Base-by-base conservation (phyloP, 306 rosid genomes). In the Trichosanthes truncata region DNA sequence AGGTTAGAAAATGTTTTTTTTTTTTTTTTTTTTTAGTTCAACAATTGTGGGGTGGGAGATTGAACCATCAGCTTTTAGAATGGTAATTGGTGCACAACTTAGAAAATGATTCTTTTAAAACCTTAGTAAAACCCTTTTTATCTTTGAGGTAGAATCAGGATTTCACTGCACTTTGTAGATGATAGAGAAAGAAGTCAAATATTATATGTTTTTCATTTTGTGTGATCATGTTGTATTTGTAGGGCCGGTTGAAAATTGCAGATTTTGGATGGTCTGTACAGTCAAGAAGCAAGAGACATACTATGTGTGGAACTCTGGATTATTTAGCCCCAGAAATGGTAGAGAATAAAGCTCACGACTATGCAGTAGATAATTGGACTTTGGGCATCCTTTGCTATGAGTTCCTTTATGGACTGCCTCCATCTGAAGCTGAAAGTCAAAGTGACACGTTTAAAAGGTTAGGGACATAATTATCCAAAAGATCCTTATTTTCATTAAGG, bases 201-300 rank as follows among this genome's bases (percentile, higher is more conserved):
- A 21, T 41, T 3, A 29, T 36, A 13, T 79, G 12, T 11, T 49
- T 72, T 73, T 62, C 1, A 10, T 9, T 21, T 1, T 40, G 57
- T 73, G 33, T 45, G 45, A 45, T 26, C 23, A 78, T 72, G 13
- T 80, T 81, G 38, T 41, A 36, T 80, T 48, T 78, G 77, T 83
- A 94, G 96, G 97, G 98, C 80, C 91, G 91, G 63, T 85, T 93
- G 85, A 93, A 93, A 80, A 93, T 91, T 79, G 97, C 94, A 35
- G 98, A 93, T 77, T 93, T 93, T 85, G 97, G 98, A 79, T 93
- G 98, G 98, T 89, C 97, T 46, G 98, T 91, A 29, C 94, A 94
- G 83, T 91, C 97, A 11, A 87, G 76, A 79, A 89, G 82, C 83
- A 94, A 92, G 85, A 91, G 97, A 74, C 83, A 75, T 67, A 94